Evolutionary conservation across 768 basidiomycete species (phyloP), one percentile per base, ranked within the genome.

Genomic region (Pleurotus salmoneostramineus): DNA sequence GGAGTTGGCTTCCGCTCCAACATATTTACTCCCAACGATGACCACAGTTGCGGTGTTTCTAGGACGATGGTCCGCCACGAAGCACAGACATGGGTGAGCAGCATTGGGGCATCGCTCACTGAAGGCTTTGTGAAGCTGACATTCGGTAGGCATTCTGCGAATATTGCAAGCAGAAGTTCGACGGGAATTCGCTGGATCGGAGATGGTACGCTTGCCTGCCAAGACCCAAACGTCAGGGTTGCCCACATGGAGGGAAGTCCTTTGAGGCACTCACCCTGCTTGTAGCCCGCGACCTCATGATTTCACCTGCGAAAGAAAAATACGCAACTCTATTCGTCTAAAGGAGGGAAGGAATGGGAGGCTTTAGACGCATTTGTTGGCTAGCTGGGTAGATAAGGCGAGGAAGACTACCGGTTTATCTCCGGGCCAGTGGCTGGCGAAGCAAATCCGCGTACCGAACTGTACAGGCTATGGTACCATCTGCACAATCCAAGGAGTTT

Each of bases 371-470:
- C 48, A n/a, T 35, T 10, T 35, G n/a, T n/a, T 6, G 14, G 33
- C 33, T 51, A 6, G 3, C 50, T 35, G n/a, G 48, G 52, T 55
- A 31, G 40, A 55, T 55, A 55, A 42, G 21, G 52, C 31, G n/a
- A n/a, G 27, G 14, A n/a, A n/a, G 11, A 17, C 17, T 27, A 27
- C 52, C 36, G 52, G 52, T 55, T 43, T 55, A 55, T 42, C 52
- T 55, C 52, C 52, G 52, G 44, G 44, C 44, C 12, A 17, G 52
- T 42, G 15, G 11, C 37, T 42, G n/a, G 52, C 35, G 36, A 42
- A 43, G 52, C 15, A 51, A 34, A 35, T 55, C 52, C 52, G 52
- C 40, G 52, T 55, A 55, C 36, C 36, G 52, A 55, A 45, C 3
- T 10, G 3, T 10, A 3, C 34, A 36, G 32, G n/a, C n/a, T 35